phyloP scores from a whole-genome alignment of 2,329 filamentous ascomycete genomes.

The Colletotrichum sansevieriae region DNA sequence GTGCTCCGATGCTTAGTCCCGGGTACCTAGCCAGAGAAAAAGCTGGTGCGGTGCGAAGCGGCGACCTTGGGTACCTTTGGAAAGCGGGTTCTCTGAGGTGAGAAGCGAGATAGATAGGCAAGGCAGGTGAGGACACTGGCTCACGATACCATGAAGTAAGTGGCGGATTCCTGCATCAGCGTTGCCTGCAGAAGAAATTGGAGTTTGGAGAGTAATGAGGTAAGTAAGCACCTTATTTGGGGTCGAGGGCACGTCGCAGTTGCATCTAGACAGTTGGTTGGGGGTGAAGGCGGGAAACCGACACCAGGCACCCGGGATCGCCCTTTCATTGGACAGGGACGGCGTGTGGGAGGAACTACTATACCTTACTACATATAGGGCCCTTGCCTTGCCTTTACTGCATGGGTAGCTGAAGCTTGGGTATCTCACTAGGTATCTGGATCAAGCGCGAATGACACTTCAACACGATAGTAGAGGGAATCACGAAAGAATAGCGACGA shows the following conservation, averaged over 20 bases:
- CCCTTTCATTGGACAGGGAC: slow-evolving; percentile 26
- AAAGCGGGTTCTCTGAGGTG: too few relatives aligned
- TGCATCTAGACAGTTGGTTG: slow-evolving; percentile 19
- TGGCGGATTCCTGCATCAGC: background rate
- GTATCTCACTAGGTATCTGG: too few relatives aligned
- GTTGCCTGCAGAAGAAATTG: slow-evolving; percentile 13
- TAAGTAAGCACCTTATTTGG: slow-evolving; percentile 4
- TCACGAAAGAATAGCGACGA: too few relatives aligned
- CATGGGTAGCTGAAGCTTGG: background rate
- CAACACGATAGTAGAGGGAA: too few relatives aligned
- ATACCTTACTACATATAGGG: background rate
- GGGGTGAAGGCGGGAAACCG: slow-evolving; percentile 23
- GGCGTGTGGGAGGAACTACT: background rate
- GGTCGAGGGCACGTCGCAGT: slow-evolving; percentile 3
- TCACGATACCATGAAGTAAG: slow-evolving; percentile 3
- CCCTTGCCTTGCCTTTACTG: slow-evolving; percentile 14
- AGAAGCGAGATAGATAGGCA: too few relatives aligned
- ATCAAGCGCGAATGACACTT: too few relatives aligned
- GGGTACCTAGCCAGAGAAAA: background rate
- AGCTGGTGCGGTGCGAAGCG: background rate
- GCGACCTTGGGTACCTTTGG: background rate
- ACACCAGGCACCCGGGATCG: slow-evolving; percentile 3
- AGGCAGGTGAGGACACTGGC: too few relatives aligned
- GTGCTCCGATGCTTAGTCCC: slow-evolving; percentile 27
- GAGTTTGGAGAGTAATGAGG: slow-evolving; percentile 19